These are phyloP conservation scores for Apostasia shenzhenica DNA, from an alignment of 106 monocot species.

Conservation along the genomic window DNA sequence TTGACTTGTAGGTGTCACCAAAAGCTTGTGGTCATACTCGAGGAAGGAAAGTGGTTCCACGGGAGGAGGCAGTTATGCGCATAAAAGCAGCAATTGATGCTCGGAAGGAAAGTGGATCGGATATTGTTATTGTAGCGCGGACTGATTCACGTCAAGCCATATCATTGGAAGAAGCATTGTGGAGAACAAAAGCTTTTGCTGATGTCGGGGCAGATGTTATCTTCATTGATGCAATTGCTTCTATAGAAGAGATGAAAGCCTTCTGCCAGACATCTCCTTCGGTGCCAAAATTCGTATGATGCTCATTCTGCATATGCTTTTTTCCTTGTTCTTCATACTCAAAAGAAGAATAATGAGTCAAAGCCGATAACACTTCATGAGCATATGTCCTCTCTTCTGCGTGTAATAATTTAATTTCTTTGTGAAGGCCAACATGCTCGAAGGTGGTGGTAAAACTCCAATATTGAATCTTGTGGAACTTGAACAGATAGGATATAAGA, in stretches of 20 bases:
- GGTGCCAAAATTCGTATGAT: conserved; percentile 86
- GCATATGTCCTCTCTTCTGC: too few relatives aligned
- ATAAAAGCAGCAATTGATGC: conserved; percentile 96
- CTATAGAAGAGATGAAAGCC: conserved; percentile 90
- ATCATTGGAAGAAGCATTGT: conserved; percentile 79
- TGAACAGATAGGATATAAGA: conserved; percentile 82
- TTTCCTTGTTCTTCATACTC: neutral
- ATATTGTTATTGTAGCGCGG: conserved; percentile 88
- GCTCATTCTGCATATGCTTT: neutral
- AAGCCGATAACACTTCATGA: too few relatives aligned
- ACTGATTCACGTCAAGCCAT: conserved; percentile 91
- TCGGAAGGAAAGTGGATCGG: conserved; percentile 81
- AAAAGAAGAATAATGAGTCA: neutral
- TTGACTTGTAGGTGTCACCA: conserved; percentile 58
- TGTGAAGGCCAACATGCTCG: conserved; percentile 95
- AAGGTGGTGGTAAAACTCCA: conserved; percentile 99
- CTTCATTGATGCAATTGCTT: conserved; percentile 93
- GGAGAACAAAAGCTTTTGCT: conserved; percentile 89
- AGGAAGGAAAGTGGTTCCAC: conserved; percentile 89
- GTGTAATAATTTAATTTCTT: neutral
- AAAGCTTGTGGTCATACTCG: conserved; percentile 98
- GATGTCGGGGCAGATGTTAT: conserved; percentile 96
- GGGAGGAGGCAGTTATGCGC: conserved; percentile 78
- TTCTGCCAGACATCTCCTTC: conserved; percentile 79
- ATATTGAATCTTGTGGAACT: conserved; percentile 82